Evolutionary conservation across 2,329 filamentous ascomycete species (phyloP).

Genomic region (Clonostachys chloroleuca): DNA sequence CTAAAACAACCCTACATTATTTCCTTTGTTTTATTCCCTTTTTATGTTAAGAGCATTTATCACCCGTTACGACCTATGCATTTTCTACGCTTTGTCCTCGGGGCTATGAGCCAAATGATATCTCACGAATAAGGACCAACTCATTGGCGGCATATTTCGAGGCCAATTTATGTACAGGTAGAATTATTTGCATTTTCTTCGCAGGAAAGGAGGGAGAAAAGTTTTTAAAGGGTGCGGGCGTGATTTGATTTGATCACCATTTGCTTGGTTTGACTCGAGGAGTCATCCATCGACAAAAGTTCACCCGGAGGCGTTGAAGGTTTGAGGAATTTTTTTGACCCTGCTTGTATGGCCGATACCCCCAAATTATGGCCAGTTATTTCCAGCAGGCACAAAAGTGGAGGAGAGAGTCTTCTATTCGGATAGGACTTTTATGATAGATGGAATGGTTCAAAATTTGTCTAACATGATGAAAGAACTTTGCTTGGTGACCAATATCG

Average conservation of each 20-base stretch:
- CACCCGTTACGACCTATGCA: neutral
- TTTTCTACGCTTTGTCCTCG: neutral
- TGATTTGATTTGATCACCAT: conserved; percentile 1
- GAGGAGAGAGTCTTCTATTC: conserved; percentile 19
- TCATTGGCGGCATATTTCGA: too few species aligned
- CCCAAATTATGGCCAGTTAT: conserved; percentile 17
- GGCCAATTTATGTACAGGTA: conserved; percentile 26
- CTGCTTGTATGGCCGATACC: conserved; percentile 35
- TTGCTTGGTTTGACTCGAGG: conserved; percentile 5
- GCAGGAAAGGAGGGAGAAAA: conserved; percentile 28
- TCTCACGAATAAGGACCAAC: too few species aligned
- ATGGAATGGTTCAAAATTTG: too few species aligned
- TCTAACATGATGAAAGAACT: too few species aligned
- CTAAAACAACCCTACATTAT: conserved; percentile 2
- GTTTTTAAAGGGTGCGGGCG: conserved; percentile 9
- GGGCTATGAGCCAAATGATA: too few species aligned
- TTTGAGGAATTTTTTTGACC: conserved; percentile 26
- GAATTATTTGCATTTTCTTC: conserved; percentile 32
- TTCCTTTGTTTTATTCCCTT: conserved; percentile 10
- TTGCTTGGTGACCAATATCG: too few species aligned
- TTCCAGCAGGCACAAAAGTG: conserved; percentile 1
- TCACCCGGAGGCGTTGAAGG: conserved; percentile 33
- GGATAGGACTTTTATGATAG: neutral
- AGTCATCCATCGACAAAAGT: conserved; percentile 13
- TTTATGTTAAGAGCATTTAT: conserved; percentile 8